A percentile compares a stretch with the other conserved stretches of the same genome.
Evolutionary conservation across 2,329 filamentous ascomycete species (phyloP).

Genomic region (Hymenoscyphus linearis): DNA sequence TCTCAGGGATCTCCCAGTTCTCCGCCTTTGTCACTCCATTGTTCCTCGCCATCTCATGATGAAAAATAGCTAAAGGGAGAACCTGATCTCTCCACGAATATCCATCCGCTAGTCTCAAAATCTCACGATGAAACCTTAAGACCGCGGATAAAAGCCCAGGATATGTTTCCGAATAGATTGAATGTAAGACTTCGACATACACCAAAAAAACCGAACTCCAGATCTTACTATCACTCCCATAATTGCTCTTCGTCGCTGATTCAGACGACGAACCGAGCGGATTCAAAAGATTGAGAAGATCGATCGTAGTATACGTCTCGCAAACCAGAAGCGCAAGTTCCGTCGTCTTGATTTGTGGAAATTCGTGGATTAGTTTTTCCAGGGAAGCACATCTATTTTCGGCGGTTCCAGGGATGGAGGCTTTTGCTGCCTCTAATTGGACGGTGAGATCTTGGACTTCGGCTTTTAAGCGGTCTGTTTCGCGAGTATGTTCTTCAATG

Average conservation of each 20-base stretch:
- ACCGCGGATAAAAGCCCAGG: neutral
- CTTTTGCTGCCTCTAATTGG: neutral
- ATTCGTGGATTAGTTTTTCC: neutral
- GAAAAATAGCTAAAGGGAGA: neutral
- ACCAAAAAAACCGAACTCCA: neutral
- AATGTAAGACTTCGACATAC: neutral
- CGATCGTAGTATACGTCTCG: neutral
- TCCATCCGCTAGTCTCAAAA: neutral
- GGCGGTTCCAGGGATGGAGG: neutral
- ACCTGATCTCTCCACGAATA: neutral
- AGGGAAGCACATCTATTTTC: neutral
- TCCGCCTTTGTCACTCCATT: neutral
- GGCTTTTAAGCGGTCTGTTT: neutral
- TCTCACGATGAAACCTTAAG: neutral
- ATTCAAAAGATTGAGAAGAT: neutral
- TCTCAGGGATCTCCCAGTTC: neutral
- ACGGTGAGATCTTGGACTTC: neutral
- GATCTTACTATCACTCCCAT: neutral
- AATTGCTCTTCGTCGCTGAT: neutral
- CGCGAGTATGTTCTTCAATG: neutral
- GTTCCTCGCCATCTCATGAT: neutral
- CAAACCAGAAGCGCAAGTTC: neutral
- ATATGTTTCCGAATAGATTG: neutral
- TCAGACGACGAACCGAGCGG: neutral
- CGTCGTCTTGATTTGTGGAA: neutral